phyloP scores from a whole-genome alignment of 2,329 filamentous ascomycete genomes.

The Fusarium sambucinum region DNA sequence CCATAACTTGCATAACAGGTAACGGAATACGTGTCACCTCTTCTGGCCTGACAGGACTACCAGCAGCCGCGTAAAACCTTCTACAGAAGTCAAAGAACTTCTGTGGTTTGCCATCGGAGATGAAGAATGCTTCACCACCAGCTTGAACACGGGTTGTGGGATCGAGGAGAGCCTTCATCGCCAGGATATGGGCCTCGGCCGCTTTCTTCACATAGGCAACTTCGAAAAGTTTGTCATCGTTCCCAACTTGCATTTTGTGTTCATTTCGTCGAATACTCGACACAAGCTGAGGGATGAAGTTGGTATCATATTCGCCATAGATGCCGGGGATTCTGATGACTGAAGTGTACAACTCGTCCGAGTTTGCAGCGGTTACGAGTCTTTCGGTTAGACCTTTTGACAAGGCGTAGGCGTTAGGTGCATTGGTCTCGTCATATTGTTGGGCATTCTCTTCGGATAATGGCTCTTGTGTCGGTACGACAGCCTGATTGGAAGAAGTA shows the following conservation, averaged over 20 bases:
- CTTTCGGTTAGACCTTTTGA: background rate
- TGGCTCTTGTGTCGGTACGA: background rate
- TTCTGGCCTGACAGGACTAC: background rate
- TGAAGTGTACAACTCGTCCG: background rate
- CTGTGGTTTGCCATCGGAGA: background rate
- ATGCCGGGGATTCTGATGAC: background rate
- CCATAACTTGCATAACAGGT: background rate
- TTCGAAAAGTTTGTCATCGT: background rate
- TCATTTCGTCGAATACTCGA: background rate
- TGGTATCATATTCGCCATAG: background rate
- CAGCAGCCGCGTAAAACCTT: background rate
- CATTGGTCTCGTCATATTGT: background rate
- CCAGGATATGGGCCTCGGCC: background rate
- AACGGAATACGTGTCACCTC: background rate
- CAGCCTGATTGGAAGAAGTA: background rate
- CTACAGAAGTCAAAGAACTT: slow-evolving; percentile 4
- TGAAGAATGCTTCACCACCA: background rate
- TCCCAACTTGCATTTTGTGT: slow-evolving; percentile 11
- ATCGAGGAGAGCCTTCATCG: background rate
- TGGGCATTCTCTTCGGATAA: background rate
- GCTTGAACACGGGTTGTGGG: fast-evolving
- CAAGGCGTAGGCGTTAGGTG: background rate
- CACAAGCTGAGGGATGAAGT: background rate
- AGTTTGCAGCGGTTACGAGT: background rate
- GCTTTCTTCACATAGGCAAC: slow-evolving; percentile 7